phyloP scores from a whole-genome alignment of 1,139 yeast species.

The Geotrichum siamense region DNA sequence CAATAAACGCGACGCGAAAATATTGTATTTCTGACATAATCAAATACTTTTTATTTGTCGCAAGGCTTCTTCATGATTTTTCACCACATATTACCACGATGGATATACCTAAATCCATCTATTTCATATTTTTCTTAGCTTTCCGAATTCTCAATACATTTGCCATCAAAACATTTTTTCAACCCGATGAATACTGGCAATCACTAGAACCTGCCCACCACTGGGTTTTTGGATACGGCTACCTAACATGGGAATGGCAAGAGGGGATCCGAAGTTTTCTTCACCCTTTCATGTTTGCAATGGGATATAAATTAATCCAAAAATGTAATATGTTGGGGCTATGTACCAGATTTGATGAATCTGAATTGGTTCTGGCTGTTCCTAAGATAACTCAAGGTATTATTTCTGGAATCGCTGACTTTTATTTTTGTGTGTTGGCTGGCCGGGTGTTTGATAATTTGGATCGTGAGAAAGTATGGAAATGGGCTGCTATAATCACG shows the following conservation, averaged over 20 bases:
- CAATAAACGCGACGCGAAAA: too few species aligned
- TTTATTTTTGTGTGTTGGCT: constrained; percentile 47
- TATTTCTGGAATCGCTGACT: constrained; percentile 68
- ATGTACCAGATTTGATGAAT: constrained; percentile 31
- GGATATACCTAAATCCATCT: background rate
- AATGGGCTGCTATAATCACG: constrained; percentile 45
- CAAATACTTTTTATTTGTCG: background rate
- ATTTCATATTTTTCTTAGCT: constrained; percentile 24
- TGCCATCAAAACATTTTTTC: constrained; percentile 68
- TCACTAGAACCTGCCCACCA: constrained; percentile 85
- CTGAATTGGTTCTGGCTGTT: constrained; percentile 19
- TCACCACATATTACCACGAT: too few species aligned
- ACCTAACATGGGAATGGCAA: constrained; percentile 92
- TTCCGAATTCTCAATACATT: constrained; percentile 58
- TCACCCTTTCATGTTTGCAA: constrained; percentile 67
- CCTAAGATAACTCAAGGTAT: constrained; percentile 69
- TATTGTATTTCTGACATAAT: too few species aligned
- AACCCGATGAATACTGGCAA: constrained; percentile 95
- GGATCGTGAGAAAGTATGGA: constrained; percentile 37
- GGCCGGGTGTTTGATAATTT: constrained; percentile 22
- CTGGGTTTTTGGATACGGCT: constrained; percentile 70
- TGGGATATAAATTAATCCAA: constrained; percentile 33
- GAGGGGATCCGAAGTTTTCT: constrained; percentile 65
- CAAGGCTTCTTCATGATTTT: background rate
- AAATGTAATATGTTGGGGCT: constrained; percentile 31